Percentiles rank a stretch among this genome's conserved stretches.
These are phyloP conservation scores for Epichloe bromicola DNA, from an alignment of 2,329 filamentous ascomycete species.

Conservation along the genomic window DNA sequence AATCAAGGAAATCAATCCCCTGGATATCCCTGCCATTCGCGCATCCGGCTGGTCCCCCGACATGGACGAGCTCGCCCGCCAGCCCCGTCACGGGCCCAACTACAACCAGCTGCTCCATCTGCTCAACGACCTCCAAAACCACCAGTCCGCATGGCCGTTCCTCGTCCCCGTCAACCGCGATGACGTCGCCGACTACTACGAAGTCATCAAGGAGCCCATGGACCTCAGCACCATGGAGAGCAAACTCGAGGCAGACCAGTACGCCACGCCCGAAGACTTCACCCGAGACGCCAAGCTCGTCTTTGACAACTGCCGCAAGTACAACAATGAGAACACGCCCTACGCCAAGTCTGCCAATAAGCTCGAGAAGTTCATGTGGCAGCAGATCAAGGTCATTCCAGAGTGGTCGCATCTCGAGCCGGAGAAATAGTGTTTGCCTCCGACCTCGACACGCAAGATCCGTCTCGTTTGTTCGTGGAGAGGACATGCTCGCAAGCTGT, in stretches of 20 bases:
- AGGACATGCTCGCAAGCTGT: background rate
- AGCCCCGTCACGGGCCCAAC: conserved; percentile 89
- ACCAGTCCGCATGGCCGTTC: conserved; percentile 89
- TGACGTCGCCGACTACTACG: conserved; percentile 97
- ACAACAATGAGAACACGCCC: conserved; percentile 89
- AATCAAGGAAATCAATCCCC: conserved; percentile 63
- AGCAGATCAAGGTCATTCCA: conserved; percentile 78
- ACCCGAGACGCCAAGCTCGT: conserved; percentile 78
- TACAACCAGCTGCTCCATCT: conserved; percentile 89
- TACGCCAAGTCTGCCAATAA: conserved; percentile 94
- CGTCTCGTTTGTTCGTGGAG: background rate
- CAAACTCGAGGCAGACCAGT: conserved; percentile 75
- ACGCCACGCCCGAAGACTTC: conserved; percentile 84
- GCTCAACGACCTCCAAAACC: conserved; percentile 90
- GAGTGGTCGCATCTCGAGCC: conserved; percentile 67
- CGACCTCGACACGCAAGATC: conserved; percentile 4
- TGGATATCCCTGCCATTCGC: conserved; percentile 77
- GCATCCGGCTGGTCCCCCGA: conserved; percentile 86
- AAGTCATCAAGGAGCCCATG: conserved; percentile 97
- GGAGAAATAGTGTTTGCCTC: conserved; percentile 23
- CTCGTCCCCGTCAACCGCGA: conserved; percentile 86
- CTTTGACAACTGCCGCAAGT: conserved; percentile 88
- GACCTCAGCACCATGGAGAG: conserved; percentile 91
- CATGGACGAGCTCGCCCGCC: conserved; percentile 93
- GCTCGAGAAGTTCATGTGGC: conserved; percentile 90